These are phyloP conservation scores for Suhomyces coccinellae DNA, from an alignment of 1,139 yeast species.

Conservation along the genomic window DNA sequence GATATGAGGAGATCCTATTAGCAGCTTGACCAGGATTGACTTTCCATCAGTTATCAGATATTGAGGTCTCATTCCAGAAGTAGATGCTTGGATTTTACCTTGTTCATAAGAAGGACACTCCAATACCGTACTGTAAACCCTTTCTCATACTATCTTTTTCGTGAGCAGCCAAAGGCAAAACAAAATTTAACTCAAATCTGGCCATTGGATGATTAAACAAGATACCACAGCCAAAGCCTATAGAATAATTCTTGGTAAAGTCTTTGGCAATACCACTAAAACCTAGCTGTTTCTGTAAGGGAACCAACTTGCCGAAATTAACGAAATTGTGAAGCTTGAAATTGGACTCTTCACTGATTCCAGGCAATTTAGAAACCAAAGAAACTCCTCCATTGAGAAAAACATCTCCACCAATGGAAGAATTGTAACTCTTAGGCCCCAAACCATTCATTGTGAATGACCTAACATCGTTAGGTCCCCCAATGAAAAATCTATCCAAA, in stretches of 20 bases:
- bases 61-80: too few species aligned
- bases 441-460: slow-evolving; percentile 76
- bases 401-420: slow-evolving; percentile 78
- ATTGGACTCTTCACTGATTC: slow-evolving; percentile 53
- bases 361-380: slow-evolving; percentile 65
- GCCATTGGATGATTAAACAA: slow-evolving; percentile 87
- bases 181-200: slow-evolving; percentile 85
- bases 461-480: slow-evolving; percentile 83
- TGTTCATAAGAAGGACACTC: slow-evolving; percentile 70
- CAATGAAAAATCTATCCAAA: slow-evolving; percentile 59
- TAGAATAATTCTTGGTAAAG: slow-evolving; percentile 40
- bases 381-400: slow-evolving; percentile 73
- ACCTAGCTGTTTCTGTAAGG: slow-evolving; percentile 19
- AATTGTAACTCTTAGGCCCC: slow-evolving; percentile 73
- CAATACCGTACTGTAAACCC: slow-evolving; percentile 93
- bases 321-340: slow-evolving; percentile 69
- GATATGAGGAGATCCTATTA: too few species aligned
- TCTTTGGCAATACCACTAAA: slow-evolving; percentile 14
- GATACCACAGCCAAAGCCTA: slow-evolving; percentile 73
- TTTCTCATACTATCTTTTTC: slow-evolving; percentile 69
- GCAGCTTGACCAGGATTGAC: too few species aligned
- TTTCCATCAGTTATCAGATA: too few species aligned
- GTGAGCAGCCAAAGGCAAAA: slow-evolving; percentile 70
- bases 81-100: too few species aligned
- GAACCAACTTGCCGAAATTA: slow-evolving; percentile 71